Evolutionary conservation across 2,329 filamentous ascomycete genomes (phyloP).

Genomic region (Metarhizium humberi): DNA sequence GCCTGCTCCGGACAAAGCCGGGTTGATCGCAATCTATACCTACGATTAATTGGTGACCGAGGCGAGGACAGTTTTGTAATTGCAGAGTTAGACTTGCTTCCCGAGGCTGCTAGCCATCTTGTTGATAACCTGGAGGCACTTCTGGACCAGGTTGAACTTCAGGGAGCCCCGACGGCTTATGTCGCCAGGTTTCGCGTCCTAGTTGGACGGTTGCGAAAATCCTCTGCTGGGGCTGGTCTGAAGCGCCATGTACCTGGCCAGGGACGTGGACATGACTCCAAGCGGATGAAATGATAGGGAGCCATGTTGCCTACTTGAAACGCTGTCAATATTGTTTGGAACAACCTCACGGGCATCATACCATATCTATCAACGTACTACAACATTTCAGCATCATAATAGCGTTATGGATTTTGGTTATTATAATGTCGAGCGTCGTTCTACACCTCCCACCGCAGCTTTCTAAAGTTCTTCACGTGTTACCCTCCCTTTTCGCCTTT

Average conservation of each 20-base stretch:
- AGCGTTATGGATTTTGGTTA: too few relatives aligned
- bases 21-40: conserved; percentile 36
- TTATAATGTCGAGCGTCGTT: background rate
- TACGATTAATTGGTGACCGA: conserved; percentile 34
- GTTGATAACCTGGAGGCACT: background rate
- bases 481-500: too few relatives aligned
- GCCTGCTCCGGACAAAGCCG: background rate
- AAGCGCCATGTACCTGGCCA: conserved; percentile 22
- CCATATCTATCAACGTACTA: too few relatives aligned
- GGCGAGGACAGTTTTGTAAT: conserved; percentile 34
- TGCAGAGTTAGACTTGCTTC: conserved; percentile 31
- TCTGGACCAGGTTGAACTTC: too few relatives aligned
- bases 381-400: too few relatives aligned
- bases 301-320: too few relatives aligned
- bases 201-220: too few relatives aligned
- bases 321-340: too few relatives aligned
- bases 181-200: too few relatives aligned
- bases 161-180: too few relatives aligned
- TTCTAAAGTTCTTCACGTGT: too few relatives aligned
- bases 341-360: too few relatives aligned
- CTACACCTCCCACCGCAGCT: background rate
- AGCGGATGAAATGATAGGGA: conserved; percentile 23
- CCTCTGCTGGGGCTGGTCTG: conserved; percentile 12
- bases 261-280: conserved; percentile 16
- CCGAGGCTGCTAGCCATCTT: conserved; percentile 34